Evolutionary conservation across 2,329 filamentous ascomycete species (phyloP).

Genomic region (Pseudogymnoascus sp.): DNA sequence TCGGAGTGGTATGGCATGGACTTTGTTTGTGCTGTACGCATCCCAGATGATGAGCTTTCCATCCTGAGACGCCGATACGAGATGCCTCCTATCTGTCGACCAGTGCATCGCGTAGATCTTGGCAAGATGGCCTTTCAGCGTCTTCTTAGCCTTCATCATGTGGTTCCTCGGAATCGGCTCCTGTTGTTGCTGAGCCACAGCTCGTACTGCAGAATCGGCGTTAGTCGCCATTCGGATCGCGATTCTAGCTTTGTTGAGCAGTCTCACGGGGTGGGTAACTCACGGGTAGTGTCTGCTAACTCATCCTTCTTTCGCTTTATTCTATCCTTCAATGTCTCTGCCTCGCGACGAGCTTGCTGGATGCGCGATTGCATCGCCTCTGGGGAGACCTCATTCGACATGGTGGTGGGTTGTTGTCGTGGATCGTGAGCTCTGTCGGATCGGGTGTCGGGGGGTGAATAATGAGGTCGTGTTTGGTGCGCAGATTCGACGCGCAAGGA

Average conservation of each 20-base stretch:
- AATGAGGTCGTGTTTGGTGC: slow-evolving; percentile 12
- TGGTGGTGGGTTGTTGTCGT: slow-evolving; percentile 18
- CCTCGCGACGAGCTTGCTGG: slow-evolving; percentile 88
- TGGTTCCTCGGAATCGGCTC: slow-evolving; percentile 84
- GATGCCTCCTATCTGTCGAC: slow-evolving; percentile 94
- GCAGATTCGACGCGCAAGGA: slow-evolving; percentile 17
- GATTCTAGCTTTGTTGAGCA: background rate
- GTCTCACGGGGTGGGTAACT: slow-evolving; percentile 37
- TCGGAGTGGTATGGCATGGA: slow-evolving; percentile 92
- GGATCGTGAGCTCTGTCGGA: slow-evolving; percentile 10
- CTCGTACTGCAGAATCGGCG: slow-evolving; percentile 58
- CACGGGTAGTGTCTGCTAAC: slow-evolving; percentile 94
- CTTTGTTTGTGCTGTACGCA: slow-evolving; percentile 98
- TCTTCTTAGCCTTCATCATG: slow-evolving; percentile 95
- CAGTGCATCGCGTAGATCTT: slow-evolving; percentile 99
- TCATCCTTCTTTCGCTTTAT: slow-evolving; percentile 99
- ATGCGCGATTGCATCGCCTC: slow-evolving; percentile 89
- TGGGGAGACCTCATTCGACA: slow-evolving; percentile 54
- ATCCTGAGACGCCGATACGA: slow-evolving; percentile 96
- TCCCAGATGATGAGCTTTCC: slow-evolving; percentile 99
- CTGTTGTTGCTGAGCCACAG: slow-evolving; percentile 85
- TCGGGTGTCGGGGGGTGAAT: slow-evolving; percentile 1
- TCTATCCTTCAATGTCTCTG: slow-evolving; percentile 92
- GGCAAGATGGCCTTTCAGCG: slow-evolving; percentile 92
- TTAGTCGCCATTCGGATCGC: background rate